Conservation (phyloP, 169 alveolate species). For the Cryptosporidium baileyi region DNA sequence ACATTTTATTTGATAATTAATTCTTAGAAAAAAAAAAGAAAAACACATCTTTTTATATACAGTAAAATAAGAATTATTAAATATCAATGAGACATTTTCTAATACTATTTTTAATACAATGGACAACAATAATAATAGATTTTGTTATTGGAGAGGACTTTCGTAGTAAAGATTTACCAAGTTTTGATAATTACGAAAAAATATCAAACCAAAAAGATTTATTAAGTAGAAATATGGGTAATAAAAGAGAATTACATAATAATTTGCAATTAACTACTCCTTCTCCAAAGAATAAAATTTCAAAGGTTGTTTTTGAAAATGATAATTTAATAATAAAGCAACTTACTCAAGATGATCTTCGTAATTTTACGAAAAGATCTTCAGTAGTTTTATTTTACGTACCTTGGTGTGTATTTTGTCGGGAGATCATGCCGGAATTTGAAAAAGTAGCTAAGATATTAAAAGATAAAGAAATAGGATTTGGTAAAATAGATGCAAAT, state of each 20-base stretch:
- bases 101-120: no score
- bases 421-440: slow-evolving; percentile 62
- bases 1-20: no score
- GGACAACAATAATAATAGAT: no score
- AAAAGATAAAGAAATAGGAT: slow-evolving; percentile 4
- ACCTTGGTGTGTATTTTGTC: slow-evolving; percentile 68
- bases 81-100: no score
- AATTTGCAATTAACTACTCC: slow-evolving; percentile 32
- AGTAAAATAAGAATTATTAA: no score
- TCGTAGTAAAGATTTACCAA: neutral
- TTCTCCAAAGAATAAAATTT: neutral
- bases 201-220: neutral
- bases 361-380: neutral
- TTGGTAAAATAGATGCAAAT: slow-evolving; percentile 63
- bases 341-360: slow-evolving; percentile 16
- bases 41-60: no score
- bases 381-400: slow-evolving; percentile 63
- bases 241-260: neutral
- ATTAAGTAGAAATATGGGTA: neutral
- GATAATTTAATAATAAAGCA: slow-evolving; percentile 11
- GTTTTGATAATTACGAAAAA: neutral
- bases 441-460: slow-evolving; percentile 43
- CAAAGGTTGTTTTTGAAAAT: neutral
- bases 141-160: slow-evolving; percentile 13
- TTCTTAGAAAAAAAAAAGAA: no score